Percentiles rank a stretch among this genome's conserved stretches.
These are phyloP conservation scores for Kluyveromyces siamensis DNA, from an alignment of 805 yeast genomes.

Conservation along the genomic window DNA sequence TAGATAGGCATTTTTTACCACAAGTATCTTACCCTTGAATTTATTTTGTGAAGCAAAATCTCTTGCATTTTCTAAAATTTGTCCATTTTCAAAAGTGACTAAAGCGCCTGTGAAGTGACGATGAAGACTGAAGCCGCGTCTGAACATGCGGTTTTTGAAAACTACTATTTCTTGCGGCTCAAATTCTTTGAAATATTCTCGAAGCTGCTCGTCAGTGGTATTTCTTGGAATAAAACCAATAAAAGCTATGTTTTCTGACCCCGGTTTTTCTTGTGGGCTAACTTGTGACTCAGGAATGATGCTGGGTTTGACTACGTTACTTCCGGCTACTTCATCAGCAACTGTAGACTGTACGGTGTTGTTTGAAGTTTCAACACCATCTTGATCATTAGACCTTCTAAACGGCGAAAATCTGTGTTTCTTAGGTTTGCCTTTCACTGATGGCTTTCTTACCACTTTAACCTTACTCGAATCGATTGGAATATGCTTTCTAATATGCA, in stretches of 20 bases:
- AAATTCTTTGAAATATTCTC: conserved; percentile 36
- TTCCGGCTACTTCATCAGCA: not conserved
- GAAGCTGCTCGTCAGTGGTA: conserved; percentile 36
- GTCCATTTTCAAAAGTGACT: conserved; percentile 37
- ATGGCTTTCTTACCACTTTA: not conserved
- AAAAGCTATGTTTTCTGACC: conserved; percentile 39
- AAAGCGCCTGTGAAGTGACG: conserved; percentile 41
- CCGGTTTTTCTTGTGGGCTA: conserved; percentile 2
- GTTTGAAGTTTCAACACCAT: not conserved
- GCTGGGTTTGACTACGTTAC: not conserved
- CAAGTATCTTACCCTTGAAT: conserved; percentile 30
- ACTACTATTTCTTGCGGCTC: conserved; percentile 40
- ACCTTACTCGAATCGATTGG: conserved; percentile 6
- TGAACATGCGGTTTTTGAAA: conserved; percentile 31
- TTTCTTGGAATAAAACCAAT: conserved; percentile 33
- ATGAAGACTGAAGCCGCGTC: conserved; percentile 20
- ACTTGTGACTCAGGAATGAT: not conserved
- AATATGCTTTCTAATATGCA: conserved; percentile 24
- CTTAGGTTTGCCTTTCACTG: not conserved
- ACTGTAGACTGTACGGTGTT: not conserved
- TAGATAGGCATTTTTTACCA: conserved; percentile 33
- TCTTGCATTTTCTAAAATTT: conserved; percentile 36
- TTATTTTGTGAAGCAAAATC: conserved; percentile 30
- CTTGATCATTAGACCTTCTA: not conserved
- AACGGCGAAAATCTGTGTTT: conserved; percentile 1